Conservation (phyloP, 495 filamentous ascomycete species). For the Penicillium lagena region DNA sequence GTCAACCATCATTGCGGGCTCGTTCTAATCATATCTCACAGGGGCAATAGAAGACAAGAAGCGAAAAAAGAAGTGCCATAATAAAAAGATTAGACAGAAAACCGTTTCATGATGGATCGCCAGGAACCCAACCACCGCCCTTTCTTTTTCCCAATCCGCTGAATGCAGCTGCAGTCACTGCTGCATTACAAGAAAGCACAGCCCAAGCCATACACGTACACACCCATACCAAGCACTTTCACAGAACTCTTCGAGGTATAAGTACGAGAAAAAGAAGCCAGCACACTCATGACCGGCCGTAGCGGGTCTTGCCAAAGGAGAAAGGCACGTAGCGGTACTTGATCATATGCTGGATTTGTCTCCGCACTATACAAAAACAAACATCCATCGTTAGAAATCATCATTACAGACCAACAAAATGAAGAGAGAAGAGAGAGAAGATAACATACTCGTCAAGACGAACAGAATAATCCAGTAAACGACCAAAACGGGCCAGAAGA, state of each 20-base stretch:
- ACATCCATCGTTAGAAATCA: too few relatives aligned
- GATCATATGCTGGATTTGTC: constrained; percentile 99
- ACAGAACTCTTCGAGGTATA: too few relatives aligned
- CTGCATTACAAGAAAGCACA: too few relatives aligned
- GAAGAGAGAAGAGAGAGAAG: not conserved
- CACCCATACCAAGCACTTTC: too few relatives aligned
- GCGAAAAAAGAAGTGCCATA: constrained; percentile 5
- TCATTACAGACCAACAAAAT: not conserved
- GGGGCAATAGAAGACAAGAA: constrained; percentile 7
- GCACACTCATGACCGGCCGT: constrained; percentile 40
- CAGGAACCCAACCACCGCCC: too few relatives aligned
- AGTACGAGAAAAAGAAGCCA: too few relatives aligned
- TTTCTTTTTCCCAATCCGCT: too few relatives aligned
- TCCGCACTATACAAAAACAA: constrained; percentile 59
- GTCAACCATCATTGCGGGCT: constrained; percentile 9
- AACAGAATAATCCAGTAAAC: constrained; percentile 98
- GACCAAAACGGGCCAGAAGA: constrained; percentile 98
- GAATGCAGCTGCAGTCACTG: too few relatives aligned
- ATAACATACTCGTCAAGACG: constrained; percentile 82
- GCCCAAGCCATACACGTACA: too few relatives aligned
- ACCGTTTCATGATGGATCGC: too few relatives aligned
- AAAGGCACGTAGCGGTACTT: constrained; percentile 99
- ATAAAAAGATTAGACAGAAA: not conserved
- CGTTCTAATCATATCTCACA: constrained; percentile 26
- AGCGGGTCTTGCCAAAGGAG: constrained; percentile 84